Conservation (phyloP, 257 asterid species). For the Verbascum thapsus region DNA sequence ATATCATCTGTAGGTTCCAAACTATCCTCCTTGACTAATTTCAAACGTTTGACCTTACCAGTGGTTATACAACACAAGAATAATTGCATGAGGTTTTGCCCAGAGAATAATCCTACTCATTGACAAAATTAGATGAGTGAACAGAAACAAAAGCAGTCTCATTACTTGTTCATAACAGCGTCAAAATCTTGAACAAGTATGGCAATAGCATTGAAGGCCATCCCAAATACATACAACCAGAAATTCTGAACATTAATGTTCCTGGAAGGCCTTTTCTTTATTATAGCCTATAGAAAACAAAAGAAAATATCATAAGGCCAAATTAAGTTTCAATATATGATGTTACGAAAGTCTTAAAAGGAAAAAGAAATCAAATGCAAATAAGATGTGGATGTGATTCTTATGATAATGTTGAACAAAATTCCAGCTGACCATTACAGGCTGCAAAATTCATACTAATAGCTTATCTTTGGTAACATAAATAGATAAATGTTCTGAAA, state of each 20-base stretch:
- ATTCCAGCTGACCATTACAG: conserved; percentile 10
- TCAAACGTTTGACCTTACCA: too few species aligned
- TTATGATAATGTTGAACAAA: conserved; percentile 18
- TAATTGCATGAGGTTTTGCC: conserved; percentile 4
- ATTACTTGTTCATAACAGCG: conserved; percentile 83
- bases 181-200: conserved; percentile 90
- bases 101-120: conserved; percentile 20
- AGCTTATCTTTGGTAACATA: conserved; percentile 1
- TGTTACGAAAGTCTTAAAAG: conserved; percentile 5
- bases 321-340: conserved; percentile 11
- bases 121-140: conserved; percentile 11
- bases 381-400: conserved; percentile 11
- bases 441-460: conserved; percentile 18
- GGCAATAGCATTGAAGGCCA: conserved; percentile 89
- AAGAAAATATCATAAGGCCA: conserved; percentile 32
- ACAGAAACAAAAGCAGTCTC: conserved; percentile 12
- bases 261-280: conserved; percentile 92
- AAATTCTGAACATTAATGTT: conserved; percentile 97
- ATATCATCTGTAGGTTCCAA: too few species aligned
- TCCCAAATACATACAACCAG: conserved; percentile 98
- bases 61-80: not conserved
- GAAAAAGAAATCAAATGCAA: conserved; percentile 9
- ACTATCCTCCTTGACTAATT: too few species aligned
- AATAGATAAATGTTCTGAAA: conserved; percentile 13
- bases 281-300: conserved; percentile 70